Evolutionary conservation across 2,329 filamentous ascomycete species (phyloP), one percentile per base, ranked within the genome.

Genomic region (Fusarium liriodendri): DNA sequence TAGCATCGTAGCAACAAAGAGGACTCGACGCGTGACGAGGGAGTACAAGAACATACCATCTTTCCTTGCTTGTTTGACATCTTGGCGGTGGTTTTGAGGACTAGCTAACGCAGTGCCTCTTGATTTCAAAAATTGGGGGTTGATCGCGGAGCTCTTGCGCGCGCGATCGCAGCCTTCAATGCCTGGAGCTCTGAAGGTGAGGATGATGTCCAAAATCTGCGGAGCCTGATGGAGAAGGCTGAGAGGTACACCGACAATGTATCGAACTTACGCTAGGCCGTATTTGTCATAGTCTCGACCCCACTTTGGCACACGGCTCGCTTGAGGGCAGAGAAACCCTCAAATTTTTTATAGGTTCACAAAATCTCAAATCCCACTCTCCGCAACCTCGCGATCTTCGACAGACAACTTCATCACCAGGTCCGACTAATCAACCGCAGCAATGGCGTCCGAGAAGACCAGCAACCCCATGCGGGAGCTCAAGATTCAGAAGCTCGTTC

Each of bases 401-500:
- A 42, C 40, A 42, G 80, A 82, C 82, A 80, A 80, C 78, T 76
- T 77, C 80, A 82, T 78, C 75, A 80, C 70, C 72, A 73, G 78
- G 80, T 81, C 40, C 81, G 79, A 82, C 77, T 76, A 81, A 79
- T 52, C 72, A 76, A 79, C 81, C 77, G 81, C 81, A 83, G 80
- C 80, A 79, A 85, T 85, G 84, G 81, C 81, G 87, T 89, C 93
- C 87, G 94, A 96, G 86, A 98, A 98, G 92, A 86, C 90, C 86
- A 89, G 90, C 87, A 99, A 99, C 92, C 96, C 97, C 90, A 99
- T 99, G 97, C 94, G 95, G 90, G 96, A 99, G 90, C 94, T 98
- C 86, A 95, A 95, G 90, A 97, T 98, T 89, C 95, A 97, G 90
- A 98, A 98, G 91, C 94, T 98, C 87, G 95, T 98, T 87, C 94